Evolutionary conservation across 257 asterid genomes (phyloP).

Genomic region (Solanum gandarillasii): DNA sequence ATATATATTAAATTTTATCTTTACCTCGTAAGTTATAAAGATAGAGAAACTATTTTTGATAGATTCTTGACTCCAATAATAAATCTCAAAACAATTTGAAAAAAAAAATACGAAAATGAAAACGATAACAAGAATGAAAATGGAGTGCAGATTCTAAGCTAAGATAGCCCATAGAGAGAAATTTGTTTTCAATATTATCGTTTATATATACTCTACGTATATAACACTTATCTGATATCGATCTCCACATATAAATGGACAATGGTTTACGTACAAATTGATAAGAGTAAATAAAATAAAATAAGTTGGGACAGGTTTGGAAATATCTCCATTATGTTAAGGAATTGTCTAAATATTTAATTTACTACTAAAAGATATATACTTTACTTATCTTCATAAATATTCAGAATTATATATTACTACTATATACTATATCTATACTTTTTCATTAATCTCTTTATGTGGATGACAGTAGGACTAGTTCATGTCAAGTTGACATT

Average conservation of each 20-base stretch:
- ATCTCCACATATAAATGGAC: neutral
- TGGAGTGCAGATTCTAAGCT: neutral
- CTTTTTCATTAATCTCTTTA: neutral
- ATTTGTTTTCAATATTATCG: neutral
- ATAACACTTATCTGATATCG: neutral
- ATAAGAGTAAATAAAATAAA: neutral
- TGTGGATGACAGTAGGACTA: neutral
- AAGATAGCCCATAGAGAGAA: neutral
- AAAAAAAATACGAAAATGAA: too few species aligned
- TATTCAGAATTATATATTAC: neutral
- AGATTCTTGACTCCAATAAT: too few species aligned
- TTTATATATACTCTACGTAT: neutral
- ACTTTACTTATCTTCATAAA: neutral
- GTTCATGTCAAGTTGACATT: neutral
- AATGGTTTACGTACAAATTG: neutral
- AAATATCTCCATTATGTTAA: neutral
- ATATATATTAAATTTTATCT: too few species aligned
- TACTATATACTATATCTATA: neutral
- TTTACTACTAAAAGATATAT: neutral
- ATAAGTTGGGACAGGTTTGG: neutral
- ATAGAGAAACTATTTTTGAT: too few species aligned
- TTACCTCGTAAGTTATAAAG: too few species aligned
- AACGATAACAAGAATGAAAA: too few species aligned
- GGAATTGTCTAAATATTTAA: neutral
- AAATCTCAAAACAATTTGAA: too few species aligned